These are phyloP conservation scores for Trichothecium sympodiale DNA, from an alignment of 2,329 filamentous ascomycete genomes.

Conservation along the genomic window DNA sequence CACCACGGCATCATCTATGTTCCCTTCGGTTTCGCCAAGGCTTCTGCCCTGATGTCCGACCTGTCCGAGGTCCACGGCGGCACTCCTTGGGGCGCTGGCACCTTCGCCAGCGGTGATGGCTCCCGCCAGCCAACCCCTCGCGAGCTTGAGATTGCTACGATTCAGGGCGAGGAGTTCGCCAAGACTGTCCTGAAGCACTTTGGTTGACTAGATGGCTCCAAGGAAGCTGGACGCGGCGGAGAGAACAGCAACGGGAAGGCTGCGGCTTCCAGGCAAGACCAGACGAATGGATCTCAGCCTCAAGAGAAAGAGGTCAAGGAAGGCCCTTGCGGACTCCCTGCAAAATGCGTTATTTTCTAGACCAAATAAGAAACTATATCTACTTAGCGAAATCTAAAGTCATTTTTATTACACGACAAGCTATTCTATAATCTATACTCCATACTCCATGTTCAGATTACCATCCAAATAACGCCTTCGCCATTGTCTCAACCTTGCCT, in stretches of 20 bases:
- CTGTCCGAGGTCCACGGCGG: conserved; percentile 76
- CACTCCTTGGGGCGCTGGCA: conserved; percentile 86
- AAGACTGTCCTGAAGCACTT: conserved; percentile 59
- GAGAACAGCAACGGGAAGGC: conserved; percentile 10
- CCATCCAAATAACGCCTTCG: too few species aligned
- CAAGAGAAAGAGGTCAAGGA: conserved; percentile 40
- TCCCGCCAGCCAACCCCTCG: conserved; percentile 65
- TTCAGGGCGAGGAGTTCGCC: conserved; percentile 82
- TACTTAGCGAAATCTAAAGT: conserved; percentile 5
- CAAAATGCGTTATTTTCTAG: conserved; percentile 59
- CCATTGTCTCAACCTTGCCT: too few species aligned
- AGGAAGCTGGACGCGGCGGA: conserved; percentile 15
- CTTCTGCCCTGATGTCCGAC: conserved; percentile 60
- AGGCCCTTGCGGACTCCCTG: conserved; percentile 67
- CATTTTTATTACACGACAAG: too few species aligned
- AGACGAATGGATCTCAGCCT: conserved; percentile 12
- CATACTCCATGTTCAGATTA: too few species aligned
- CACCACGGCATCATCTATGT: conserved; percentile 97
- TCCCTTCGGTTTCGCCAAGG: conserved; percentile 82
- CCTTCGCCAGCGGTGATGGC: conserved; percentile 70
- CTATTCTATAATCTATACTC: too few species aligned
- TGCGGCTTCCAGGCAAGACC: conserved; percentile 8
- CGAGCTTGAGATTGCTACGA: conserved; percentile 69
- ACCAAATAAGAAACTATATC: conserved; percentile 1
- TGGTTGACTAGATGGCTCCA: conserved; percentile 66